Evolutionary conservation across 108 stramenopile species (phyloP), one percentile per base, ranked within the genome.

Genomic region (Hondaea fermentalgiana): DNA sequence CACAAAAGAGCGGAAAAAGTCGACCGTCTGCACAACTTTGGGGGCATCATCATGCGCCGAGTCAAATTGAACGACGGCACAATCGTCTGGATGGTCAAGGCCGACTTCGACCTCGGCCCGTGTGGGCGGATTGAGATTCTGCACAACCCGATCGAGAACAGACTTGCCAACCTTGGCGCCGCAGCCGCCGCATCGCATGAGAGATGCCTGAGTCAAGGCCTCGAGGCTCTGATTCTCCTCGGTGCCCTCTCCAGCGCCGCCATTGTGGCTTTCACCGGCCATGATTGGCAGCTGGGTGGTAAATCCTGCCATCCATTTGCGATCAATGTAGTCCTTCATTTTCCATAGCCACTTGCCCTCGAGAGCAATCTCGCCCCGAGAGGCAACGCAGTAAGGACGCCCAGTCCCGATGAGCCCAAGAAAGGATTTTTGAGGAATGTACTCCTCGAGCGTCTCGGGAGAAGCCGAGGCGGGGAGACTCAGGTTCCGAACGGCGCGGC

Each of bases 321-420:
- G 91, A 88, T 95, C 96, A 59, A 96, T 96, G 44, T 88, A 72
- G 90, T 95, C 94, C 90, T 96, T 96, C 89, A 92, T 88, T n/a
- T 64, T 90, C 95, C 95, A 96, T 57, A 95, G 71, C 69, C 72
- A 91, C 60, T 59, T 83, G 4, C 93, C 94, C 90, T 95, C 95
- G 57, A 92, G 21, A 35, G 91, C 92, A 49, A 94, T 59, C 17
- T 72, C 59, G 5, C 94, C 94, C 58, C 91, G 90, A 5, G 93
- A 93, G 16, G 95, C 93, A 53, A 95, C 91, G 5, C 93, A 94
- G 87, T 93, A 90, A n/a, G 72, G 76, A 58, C 95, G 93, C 0
- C 95, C 96, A 28, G 95, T 94, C n/a, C 92, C 89, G 47, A 95
- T 93, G 53, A 96, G 69, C 17, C 94, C 93, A 16, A 96, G 91